A percentile compares a stretch with the other conserved stretches of the same genome.
phyloP scores from a whole-genome alignment of 208 protist genomes.

The Trypanosoma boissoni region DNA sequence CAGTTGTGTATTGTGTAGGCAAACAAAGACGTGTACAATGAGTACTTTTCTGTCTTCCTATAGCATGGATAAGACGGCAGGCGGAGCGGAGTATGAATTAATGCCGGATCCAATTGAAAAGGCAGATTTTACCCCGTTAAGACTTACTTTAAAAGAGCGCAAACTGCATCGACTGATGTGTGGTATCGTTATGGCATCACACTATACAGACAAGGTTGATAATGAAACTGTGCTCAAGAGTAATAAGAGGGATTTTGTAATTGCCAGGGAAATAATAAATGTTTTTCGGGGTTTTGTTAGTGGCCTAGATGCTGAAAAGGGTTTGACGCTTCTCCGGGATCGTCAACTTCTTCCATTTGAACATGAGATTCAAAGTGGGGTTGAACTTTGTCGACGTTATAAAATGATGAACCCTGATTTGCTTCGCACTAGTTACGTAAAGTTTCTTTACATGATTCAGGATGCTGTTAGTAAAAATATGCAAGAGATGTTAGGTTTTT shows the following conservation, averaged over 20 bases:
- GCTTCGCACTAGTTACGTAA: slow-evolving; percentile 91
- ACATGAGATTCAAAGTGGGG: slow-evolving; percentile 53
- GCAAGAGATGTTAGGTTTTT: slow-evolving; percentile 77
- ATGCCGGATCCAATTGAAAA: slow-evolving; percentile 69
- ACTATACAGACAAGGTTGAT: slow-evolving; percentile 93
- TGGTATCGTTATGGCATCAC: slow-evolving; percentile 77
- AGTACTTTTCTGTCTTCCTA: background rate
- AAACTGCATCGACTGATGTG: slow-evolving; percentile 88
- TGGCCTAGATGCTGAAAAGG: slow-evolving; percentile 70
- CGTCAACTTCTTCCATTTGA: slow-evolving; percentile 68
- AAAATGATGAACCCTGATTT: slow-evolving; percentile 96
- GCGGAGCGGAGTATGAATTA: slow-evolving; percentile 53
- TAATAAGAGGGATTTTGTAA: slow-evolving; percentile 58
- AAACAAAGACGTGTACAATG: background rate
- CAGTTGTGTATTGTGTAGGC: no score
- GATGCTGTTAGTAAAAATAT: slow-evolving; percentile 74
- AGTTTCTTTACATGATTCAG: slow-evolving; percentile 92
- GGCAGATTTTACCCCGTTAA: slow-evolving; percentile 84
- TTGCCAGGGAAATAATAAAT: slow-evolving; percentile 80
- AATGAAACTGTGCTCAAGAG: slow-evolving; percentile 47
- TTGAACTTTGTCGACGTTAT: slow-evolving; percentile 88
- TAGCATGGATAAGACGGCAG: slow-evolving; percentile 4
- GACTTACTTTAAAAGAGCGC: slow-evolving; percentile 76
- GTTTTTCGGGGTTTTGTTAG: slow-evolving; percentile 80
- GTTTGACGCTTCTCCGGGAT: slow-evolving; percentile 44